These are phyloP conservation scores for Sanghuangporus sanghuang DNA, from an alignment of 1,284 basidiomycete genomes.

Conservation along the genomic window DNA sequence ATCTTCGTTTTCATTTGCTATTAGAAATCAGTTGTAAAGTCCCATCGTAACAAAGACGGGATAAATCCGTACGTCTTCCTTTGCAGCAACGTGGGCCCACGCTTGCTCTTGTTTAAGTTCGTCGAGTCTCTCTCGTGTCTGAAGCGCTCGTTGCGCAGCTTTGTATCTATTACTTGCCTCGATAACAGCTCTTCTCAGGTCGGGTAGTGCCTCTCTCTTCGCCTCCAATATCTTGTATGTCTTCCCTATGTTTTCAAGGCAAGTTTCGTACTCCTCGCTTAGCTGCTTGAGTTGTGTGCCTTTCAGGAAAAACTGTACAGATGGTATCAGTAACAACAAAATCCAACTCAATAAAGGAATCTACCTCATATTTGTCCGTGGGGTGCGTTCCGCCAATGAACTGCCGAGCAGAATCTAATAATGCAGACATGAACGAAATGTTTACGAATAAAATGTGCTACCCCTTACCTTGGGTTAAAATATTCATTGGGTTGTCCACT, in stretches of 20 bases:
- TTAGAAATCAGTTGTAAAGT: not conserved
- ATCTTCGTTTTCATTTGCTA: conserved; percentile 50
- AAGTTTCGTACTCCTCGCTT: conserved; percentile 79
- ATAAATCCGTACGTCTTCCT: conserved; percentile 47
- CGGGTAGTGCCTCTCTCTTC: conserved; percentile 71
- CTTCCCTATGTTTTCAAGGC: conserved; percentile 66
- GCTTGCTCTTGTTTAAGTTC: conserved; percentile 79
- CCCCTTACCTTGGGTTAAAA: conserved; percentile 77
- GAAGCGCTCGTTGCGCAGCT: conserved; percentile 68
- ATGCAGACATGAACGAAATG: not conserved
- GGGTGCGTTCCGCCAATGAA: conserved; percentile 85
- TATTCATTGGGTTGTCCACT: conserved; percentile 95
- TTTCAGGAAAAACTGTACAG: conserved; percentile 80
- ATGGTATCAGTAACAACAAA: not conserved
- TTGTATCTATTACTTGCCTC: conserved; percentile 62
- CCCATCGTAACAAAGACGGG: not conserved
- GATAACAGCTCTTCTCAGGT: conserved; percentile 56
- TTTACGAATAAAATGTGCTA: too few relatives aligned
- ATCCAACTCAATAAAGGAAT: not conserved
- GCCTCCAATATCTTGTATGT: conserved; percentile 58
- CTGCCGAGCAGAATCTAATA: conserved; percentile 51
- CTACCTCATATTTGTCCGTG: conserved; percentile 86
- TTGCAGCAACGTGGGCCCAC: conserved; percentile 83
- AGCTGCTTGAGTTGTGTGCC: conserved; percentile 92
- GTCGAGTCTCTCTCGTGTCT: conserved; percentile 63